Evolutionary conservation across 495 filamentous ascomycete genomes (phyloP).

Genomic region (Chaetomium tenue): DNA sequence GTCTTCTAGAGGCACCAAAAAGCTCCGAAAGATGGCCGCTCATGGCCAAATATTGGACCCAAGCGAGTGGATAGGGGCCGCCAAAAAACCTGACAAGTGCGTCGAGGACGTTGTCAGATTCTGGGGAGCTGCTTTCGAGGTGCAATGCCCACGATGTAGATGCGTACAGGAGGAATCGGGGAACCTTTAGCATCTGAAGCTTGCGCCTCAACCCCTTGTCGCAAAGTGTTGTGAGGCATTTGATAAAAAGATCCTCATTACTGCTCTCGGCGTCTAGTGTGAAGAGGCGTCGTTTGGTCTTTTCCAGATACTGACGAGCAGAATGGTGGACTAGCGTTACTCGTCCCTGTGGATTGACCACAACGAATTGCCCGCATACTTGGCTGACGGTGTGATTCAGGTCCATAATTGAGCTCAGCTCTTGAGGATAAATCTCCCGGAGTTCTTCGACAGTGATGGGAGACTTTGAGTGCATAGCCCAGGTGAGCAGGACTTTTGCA

Average conservation of each 20-base stretch:
- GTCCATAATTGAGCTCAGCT: conserved; percentile 5
- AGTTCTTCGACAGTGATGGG: conserved; percentile 17
- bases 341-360: conserved; percentile 13
- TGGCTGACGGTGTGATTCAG: conserved; percentile 8
- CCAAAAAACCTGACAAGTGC: conserved; percentile 12
- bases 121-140: neutral
- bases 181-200: conserved; percentile 1
- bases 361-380: conserved; percentile 20
- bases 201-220: conserved; percentile 15
- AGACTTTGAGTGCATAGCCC: conserved; percentile 14
- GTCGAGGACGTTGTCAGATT: conserved; percentile 1
- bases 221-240: conserved; percentile 11
- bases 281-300: neutral
- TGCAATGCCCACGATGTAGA: conserved; percentile 13
- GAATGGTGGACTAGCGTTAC: conserved; percentile 16
- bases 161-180: conserved; percentile 16
- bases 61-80: conserved; percentile 16
- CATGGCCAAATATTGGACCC: conserved; percentile 24
- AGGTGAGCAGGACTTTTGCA: conserved; percentile 6
- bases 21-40: conserved; percentile 14
- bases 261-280: neutral
- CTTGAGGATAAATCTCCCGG: conserved; percentile 4
- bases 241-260: conserved; percentile 1
- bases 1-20: neutral
- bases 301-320: conserved; percentile 15